Conservation (phyloP, 2,329 filamentous ascomycete species). For the Aspergillus sp. region DNA sequence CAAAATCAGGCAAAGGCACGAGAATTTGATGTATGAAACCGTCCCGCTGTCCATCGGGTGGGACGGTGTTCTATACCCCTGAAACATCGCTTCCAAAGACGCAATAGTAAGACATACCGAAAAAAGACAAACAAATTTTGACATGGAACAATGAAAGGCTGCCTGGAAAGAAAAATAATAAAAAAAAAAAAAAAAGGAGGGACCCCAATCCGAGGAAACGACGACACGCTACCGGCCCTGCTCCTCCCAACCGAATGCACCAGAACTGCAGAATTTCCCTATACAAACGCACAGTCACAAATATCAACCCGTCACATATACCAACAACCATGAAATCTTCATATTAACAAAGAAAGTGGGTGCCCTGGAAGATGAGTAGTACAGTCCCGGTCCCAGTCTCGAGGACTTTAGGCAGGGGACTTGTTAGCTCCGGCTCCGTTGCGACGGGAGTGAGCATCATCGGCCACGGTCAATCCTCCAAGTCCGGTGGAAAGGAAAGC, state of each 20-base stretch:
- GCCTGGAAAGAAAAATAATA: conserved; percentile 19
- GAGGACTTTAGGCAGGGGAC: conserved; percentile 39
- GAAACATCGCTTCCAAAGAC: conserved; percentile 26
- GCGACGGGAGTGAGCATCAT: conserved; percentile 46
- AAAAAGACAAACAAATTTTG: conserved; percentile 13
- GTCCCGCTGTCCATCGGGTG: conserved; percentile 17
- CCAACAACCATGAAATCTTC: conserved; percentile 36
- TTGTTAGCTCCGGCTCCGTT: conserved; percentile 48
- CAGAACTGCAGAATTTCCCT: conserved; percentile 43
- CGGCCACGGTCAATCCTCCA: conserved; percentile 57
- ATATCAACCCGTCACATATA: conserved; percentile 38
- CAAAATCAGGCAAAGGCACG: background rate
- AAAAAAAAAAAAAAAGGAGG: conserved; percentile 21
- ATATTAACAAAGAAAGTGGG: conserved; percentile 35
- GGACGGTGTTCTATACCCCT: conserved; percentile 23
- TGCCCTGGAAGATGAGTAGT: conserved; percentile 12
- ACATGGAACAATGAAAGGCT: conserved; percentile 16
- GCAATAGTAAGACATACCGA: conserved; percentile 25
- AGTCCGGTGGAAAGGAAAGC: conserved; percentile 63
- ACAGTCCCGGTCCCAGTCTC: conserved; percentile 3
- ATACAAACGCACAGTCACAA: conserved; percentile 44
- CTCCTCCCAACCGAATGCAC: conserved; percentile 46
- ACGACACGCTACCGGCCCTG: conserved; percentile 43
- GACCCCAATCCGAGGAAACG: conserved; percentile 32
- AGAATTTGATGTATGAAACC: conserved; percentile 19